phyloP scores from a whole-genome alignment of 495 filamentous ascomycete species.

The Tuber microsphaerosporum region DNA sequence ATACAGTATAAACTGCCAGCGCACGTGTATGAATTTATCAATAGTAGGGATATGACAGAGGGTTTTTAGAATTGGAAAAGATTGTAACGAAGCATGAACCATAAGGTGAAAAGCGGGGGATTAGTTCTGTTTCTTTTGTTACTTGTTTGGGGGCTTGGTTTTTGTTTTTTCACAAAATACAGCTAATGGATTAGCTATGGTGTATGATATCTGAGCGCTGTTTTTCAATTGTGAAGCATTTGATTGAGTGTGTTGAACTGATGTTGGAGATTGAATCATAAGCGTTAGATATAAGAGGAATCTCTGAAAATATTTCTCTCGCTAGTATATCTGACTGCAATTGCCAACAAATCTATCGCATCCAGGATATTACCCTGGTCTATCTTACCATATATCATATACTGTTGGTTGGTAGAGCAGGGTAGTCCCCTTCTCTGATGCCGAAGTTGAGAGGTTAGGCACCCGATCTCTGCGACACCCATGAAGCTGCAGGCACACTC shows the following conservation, averaged over 20 bases:
- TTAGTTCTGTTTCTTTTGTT: conserved; percentile 17
- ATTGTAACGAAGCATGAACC: background rate
- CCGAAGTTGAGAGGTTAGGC: background rate
- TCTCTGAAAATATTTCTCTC: background rate
- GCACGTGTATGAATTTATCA: conserved; percentile 42
- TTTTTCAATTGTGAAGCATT: background rate
- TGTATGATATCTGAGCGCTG: background rate
- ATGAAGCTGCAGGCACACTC: background rate
- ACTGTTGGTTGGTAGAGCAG: background rate
- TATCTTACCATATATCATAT: background rate
- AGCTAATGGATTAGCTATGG: background rate
- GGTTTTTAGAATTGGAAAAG: conserved; percentile 19
- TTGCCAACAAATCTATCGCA: background rate
- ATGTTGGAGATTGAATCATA: background rate
- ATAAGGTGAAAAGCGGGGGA: background rate
- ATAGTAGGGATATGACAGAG: conserved; percentile 34
- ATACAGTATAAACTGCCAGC: conserved; percentile 73
- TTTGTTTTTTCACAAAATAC: background rate
- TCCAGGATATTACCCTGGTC: background rate
- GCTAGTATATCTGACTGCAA: background rate
- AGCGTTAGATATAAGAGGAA: background rate
- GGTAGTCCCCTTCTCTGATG: background rate
- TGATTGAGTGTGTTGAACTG: background rate
- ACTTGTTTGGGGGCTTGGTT: background rate
- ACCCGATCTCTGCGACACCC: background rate